A percentile compares a stretch with the other conserved stretches of the same genome.
phyloP scores from a whole-genome alignment of 2,329 filamentous ascomycete species.

The Aspergillus ochraceoroseus region DNA sequence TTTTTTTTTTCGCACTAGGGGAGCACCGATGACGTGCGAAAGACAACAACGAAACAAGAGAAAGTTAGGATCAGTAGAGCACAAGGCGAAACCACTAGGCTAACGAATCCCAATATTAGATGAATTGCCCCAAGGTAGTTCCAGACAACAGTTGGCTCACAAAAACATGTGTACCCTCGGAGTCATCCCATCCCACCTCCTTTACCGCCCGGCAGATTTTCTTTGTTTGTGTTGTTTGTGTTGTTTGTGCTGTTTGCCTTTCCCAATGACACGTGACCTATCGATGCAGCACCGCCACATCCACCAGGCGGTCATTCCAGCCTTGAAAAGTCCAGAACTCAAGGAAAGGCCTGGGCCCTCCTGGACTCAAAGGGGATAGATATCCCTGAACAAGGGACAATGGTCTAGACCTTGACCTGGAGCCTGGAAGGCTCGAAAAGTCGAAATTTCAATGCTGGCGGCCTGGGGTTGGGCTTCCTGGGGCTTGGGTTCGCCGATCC shows the following conservation, averaged over 20 bases:
- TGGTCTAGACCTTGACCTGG: constrained; percentile 29
- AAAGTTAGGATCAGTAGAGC: no score
- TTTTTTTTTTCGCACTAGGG: no score
- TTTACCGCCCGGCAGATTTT: constrained; percentile 21
- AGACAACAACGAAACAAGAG: no score
- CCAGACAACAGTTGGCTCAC: neutral
- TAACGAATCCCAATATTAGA: neutral
- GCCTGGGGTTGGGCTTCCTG: constrained; percentile 7
- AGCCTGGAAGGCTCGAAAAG: constrained; percentile 4
- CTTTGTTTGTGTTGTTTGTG: constrained; percentile 23
- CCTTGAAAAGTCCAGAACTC: constrained; percentile 30
- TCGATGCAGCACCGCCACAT: constrained; percentile 11
- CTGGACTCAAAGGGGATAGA: constrained; percentile 19
- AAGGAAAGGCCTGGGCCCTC: constrained; percentile 29
- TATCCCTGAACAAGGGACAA: constrained; percentile 17
- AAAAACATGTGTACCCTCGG: constrained; percentile 23
- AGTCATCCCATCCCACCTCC: constrained; percentile 23
- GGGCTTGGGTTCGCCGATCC: constrained; percentile 8
- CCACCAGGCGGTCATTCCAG: constrained; percentile 14
- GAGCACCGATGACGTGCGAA: no score
- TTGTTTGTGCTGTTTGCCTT: constrained; percentile 18
- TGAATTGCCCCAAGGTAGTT: neutral
- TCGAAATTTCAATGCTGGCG: neutral
- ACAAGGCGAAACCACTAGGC: no score
- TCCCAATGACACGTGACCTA: constrained; percentile 8